Conservation (phyloP, 257 asterid genomes). For the Solanum bulbocastanum region DNA sequence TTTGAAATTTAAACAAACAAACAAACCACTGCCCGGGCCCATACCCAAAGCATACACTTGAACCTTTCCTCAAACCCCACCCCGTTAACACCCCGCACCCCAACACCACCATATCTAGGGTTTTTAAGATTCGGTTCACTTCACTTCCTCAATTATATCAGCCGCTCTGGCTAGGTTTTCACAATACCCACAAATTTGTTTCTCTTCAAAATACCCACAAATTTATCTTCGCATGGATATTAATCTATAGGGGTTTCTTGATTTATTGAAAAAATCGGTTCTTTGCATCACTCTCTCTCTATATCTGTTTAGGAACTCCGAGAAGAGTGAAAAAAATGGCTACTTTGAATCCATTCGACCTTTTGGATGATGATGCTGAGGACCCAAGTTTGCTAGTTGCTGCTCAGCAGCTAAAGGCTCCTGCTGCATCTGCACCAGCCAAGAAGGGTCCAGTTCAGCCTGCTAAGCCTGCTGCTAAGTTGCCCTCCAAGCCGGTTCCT, state of each 20-base stretch:
- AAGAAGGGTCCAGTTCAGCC: constrained; percentile 31
- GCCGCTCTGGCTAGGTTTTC: constrained; percentile 34
- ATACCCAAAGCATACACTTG: not conserved
- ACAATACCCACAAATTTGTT: not conserved
- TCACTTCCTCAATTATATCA: constrained; percentile 1
- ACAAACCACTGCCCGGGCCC: not conserved
- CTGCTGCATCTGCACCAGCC: not conserved
- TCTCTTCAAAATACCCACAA: not conserved
- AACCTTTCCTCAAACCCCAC: not conserved
- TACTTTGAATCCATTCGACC: constrained; percentile 44
- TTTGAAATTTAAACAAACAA: too few species aligned
- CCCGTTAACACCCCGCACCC: too few species aligned
- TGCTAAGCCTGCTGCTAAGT: constrained; percentile 27
- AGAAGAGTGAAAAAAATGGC: constrained; percentile 22
- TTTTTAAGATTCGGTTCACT: not conserved
- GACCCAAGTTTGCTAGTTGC: constrained; percentile 49
- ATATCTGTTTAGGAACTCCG: not conserved
- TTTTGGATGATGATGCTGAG: constrained; percentile 60
- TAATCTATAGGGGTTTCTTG: not conserved
- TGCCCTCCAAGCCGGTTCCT: constrained; percentile 56
- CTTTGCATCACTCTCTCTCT: not conserved
- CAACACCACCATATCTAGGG: not conserved
- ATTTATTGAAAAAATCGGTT: not conserved
- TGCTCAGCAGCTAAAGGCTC: constrained; percentile 23
- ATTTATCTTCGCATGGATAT: constrained; percentile 14